Evolutionary conservation across 2,329 filamentous ascomycete species (phyloP), one percentile per base, ranked within the genome.

Genomic region (Bretziella fagacearum): DNA sequence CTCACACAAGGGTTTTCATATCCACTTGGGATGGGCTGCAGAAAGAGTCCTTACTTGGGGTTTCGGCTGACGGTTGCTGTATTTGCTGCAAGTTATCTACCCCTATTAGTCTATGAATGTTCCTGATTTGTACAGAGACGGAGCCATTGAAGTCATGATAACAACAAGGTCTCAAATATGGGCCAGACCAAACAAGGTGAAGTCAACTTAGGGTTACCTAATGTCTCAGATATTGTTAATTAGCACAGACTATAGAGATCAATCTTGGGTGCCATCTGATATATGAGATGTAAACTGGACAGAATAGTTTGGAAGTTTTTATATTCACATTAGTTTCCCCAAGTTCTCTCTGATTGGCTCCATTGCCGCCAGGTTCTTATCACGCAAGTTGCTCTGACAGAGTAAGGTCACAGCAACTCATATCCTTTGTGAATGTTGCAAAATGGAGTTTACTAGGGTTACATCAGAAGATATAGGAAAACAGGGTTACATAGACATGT

Each of bases 11-110:
- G 30, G 13, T 15, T n/a, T n/a, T 33, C 6, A 33, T 33, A 15
- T 33, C 35, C 35, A 39, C 35, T 39, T 39, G 18, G 6, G 23
- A 18, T 39, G 35, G 35, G 18, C 35, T 43, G 40, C 40, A 43
- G 7, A 17, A 33, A 15, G 6, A 20, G 13, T 20, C 26, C 26
- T 13, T 10, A 30, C 26, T n/a, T n/a, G n/a, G n/a, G n/a, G 40
- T 13, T 20, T 43, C 23, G 40, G 26, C 11, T 17, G 3, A 43
- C 15, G 13, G 18, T n/a, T 29, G 8, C n/a, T n/a, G n/a, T n/a
- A n/a, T n/a, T n/a, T 29, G 26, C 40, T 30, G 40, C 40, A 43
- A 7, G 26, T 43, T 43, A 32, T 43, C 26, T 43, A 43, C 40
- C 40, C 40, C 40, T 43, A 30, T 43, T 43, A 29, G 40, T 43